A percentile compares a stretch with the other conserved stretches of the same genome.
These are phyloP conservation scores for Hymenoscyphus linearis DNA, from an alignment of 2,329 filamentous ascomycete species.

Conservation along the genomic window DNA sequence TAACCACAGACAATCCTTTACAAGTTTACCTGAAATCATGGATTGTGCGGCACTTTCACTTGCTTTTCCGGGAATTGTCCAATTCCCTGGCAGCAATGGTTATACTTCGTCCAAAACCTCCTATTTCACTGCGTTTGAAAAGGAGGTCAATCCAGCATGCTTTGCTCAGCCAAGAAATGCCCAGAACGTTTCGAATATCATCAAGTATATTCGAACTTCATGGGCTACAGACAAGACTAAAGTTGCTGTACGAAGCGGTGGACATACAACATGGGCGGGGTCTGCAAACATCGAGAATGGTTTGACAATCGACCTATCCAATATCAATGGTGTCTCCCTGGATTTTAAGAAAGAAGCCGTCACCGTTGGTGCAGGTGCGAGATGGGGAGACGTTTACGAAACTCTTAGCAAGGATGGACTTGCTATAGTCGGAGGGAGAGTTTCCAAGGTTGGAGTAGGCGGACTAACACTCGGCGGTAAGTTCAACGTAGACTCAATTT, in stretches of 20 bases:
- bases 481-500: neutral
- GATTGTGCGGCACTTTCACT: neutral
- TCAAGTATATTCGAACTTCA: constrained; percentile 15
- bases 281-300: constrained; percentile 42
- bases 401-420: constrained; percentile 30
- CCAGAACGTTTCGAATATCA: constrained; percentile 30
- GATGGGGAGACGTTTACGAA: constrained; percentile 36
- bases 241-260: neutral
- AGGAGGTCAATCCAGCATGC: constrained; percentile 30
- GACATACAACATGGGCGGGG: neutral
- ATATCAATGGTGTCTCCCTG: constrained; percentile 18
- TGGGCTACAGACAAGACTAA: no score
- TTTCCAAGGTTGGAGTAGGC: constrained; percentile 33
- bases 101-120: neutral
- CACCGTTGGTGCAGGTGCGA: constrained; percentile 32
- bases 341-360: constrained; percentile 26
- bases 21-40: no score
- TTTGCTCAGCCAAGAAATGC: constrained; percentile 32
- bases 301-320: constrained; percentile 41
- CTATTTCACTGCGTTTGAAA: neutral
- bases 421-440: constrained; percentile 34
- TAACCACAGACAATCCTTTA: no score
- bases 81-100: neutral
- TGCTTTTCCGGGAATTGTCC: neutral
- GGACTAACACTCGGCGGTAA: constrained; percentile 33